These are phyloP conservation scores for Sporobolomyces pararoseus DNA, from an alignment of 768 basidiomycete genomes.

Conservation along the genomic window DNA sequence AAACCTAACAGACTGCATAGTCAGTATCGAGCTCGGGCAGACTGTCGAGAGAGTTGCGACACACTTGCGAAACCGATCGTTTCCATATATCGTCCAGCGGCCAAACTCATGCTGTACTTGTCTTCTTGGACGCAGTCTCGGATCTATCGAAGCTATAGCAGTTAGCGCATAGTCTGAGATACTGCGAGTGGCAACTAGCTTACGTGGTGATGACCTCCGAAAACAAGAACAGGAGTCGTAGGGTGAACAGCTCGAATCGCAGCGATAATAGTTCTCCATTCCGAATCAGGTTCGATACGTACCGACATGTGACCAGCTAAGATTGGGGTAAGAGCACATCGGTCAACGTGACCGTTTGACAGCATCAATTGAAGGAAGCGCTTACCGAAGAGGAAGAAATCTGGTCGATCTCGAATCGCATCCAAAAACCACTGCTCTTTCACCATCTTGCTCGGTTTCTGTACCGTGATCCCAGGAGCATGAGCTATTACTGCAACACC, in stretches of 20 bases:
- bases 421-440: slow-evolving; percentile 76
- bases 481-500: slow-evolving; percentile 50
- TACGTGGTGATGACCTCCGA: slow-evolving; percentile 59
- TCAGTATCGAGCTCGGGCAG: rapidly evolving
- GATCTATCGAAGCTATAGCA: slow-evolving; percentile 59
- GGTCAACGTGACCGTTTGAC: slow-evolving; percentile 42
- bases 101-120: slow-evolving; percentile 69
- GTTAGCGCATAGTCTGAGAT: slow-evolving; percentile 53
- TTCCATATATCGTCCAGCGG: slow-evolving; percentile 88
- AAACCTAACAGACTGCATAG: too few species aligned
- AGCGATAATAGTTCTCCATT: slow-evolving; percentile 69
- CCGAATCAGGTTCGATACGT: slow-evolving; percentile 53
- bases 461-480: slow-evolving; percentile 67
- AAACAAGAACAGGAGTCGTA: slow-evolving; percentile 71
- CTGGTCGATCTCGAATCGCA: slow-evolving; percentile 74
- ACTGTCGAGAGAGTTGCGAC: not conserved
- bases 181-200: not conserved
- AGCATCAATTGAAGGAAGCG: too few species aligned
- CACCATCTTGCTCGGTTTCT: slow-evolving; percentile 68
- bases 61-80: slow-evolving; percentile 77
- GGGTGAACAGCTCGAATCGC: slow-evolving; percentile 71
- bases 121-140: slow-evolving; percentile 74
- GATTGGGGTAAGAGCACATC: too few species aligned
- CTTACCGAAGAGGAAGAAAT: slow-evolving; percentile 74
- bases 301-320: slow-evolving; percentile 69